Percentiles rank a stretch among this genome's conserved stretches.
Evolutionary conservation across 2,329 filamentous ascomycete species (phyloP).

Genomic region (Emmonsiellopsis sp.): DNA sequence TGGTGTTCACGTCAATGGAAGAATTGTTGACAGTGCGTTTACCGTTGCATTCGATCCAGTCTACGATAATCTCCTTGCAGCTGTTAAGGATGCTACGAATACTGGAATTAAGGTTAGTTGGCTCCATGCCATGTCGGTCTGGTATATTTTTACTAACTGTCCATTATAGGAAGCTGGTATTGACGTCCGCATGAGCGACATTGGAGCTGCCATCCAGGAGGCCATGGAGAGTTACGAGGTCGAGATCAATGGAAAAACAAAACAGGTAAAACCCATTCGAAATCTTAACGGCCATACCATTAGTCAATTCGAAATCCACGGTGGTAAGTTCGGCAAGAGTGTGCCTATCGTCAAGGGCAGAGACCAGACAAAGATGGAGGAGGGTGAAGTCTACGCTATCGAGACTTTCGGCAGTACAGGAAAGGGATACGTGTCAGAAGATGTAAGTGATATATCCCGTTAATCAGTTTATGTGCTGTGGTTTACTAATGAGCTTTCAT

Average conservation of each 20-base stretch:
- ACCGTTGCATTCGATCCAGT: conserved; percentile 60
- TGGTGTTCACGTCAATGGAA: conserved; percentile 60
- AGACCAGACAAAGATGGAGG: conserved; percentile 94
- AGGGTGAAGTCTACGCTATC: conserved; percentile 89
- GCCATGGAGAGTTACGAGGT: conserved; percentile 90
- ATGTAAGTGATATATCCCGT: conserved; percentile 48
- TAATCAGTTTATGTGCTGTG: background rate
- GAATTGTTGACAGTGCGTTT: conserved; percentile 64
- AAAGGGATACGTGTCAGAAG: conserved; percentile 76
- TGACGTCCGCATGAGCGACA: conserved; percentile 78
- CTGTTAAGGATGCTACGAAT: conserved; percentile 61
- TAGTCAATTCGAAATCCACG: conserved; percentile 80
- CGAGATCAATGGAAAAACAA: conserved; percentile 67
- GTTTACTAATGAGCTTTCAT: conserved; percentile 6
- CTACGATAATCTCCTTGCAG: conserved; percentile 58
- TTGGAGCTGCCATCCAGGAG: conserved; percentile 77
- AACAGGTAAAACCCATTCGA: conserved; percentile 75
- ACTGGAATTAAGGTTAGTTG: conserved; percentile 57
- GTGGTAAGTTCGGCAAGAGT: conserved; percentile 77
- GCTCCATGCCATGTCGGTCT: background rate
- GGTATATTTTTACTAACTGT: background rate
- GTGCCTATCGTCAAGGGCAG: conserved; percentile 86
- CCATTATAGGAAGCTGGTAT: conserved; percentile 66
- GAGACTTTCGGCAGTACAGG: conserved; percentile 94
- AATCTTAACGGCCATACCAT: conserved; percentile 90